Percentiles rank a stretch among this genome's conserved stretches.
These are phyloP conservation scores for Helotiales sp. DNA, from an alignment of 2,329 filamentous ascomycete genomes.

Conservation along the genomic window DNA sequence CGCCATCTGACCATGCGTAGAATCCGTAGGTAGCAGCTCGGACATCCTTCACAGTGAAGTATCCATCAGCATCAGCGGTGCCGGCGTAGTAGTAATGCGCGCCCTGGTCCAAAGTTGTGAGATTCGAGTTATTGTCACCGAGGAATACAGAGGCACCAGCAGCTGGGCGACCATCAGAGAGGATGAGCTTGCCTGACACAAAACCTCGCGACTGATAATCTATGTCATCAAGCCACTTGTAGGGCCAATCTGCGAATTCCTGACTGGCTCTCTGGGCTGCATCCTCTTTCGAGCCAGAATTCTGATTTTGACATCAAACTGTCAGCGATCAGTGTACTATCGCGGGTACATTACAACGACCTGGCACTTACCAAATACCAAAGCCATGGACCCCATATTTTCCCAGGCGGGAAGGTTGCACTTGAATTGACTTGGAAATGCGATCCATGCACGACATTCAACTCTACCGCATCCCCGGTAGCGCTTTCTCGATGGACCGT, in stretches of 20 bases:
- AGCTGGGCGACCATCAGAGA: conserved; percentile 51
- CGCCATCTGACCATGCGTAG: conserved; percentile 51
- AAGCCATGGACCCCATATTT: conserved; percentile 45
- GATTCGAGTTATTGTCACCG: conserved; percentile 46
- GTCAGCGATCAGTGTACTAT: too few species aligned
- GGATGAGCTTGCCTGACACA: conserved; percentile 43
- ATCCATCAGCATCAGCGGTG: conserved; percentile 44
- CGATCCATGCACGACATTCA: conserved; percentile 55
- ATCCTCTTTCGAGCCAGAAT: conserved; percentile 47
- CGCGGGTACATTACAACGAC: too few species aligned
- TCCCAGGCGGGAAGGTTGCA: conserved; percentile 40
- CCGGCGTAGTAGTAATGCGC: conserved; percentile 49
- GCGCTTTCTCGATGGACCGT: conserved; percentile 51
- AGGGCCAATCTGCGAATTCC: conserved; percentile 48
- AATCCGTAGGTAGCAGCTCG: conserved; percentile 46
- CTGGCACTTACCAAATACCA: too few species aligned
- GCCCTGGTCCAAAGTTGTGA: conserved; percentile 48
- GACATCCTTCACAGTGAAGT: conserved; percentile 46
- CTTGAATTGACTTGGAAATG: conserved; percentile 42
- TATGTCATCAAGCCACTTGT: conserved; percentile 47
- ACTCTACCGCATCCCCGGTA: conserved; percentile 51
- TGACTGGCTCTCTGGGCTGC: conserved; percentile 39
- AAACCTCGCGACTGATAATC: conserved; percentile 48
- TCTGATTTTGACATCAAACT: too few species aligned
- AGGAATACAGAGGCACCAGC: conserved; percentile 49